A percentile compares a stretch with the other conserved stretches of the same genome.
These are phyloP conservation scores for Phytophthora litchii DNA, from an alignment of 352 stramenopile species.

Conservation along the genomic window DNA sequence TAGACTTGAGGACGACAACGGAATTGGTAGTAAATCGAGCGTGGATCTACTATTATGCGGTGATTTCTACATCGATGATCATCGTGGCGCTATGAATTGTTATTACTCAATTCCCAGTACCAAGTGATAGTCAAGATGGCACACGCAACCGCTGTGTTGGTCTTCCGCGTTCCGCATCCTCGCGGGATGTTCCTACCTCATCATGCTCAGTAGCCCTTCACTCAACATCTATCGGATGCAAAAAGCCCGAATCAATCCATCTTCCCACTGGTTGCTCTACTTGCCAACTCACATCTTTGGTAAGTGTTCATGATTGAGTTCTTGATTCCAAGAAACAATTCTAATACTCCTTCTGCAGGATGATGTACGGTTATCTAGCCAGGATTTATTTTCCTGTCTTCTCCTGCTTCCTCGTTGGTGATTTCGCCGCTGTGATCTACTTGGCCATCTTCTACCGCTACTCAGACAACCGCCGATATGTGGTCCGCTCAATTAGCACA, in stretches of 20 bases:
- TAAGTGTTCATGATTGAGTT: conserved; percentile 3
- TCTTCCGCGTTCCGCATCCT: conserved; percentile 26
- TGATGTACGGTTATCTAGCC: conserved; percentile 46
- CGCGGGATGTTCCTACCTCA: conserved; percentile 27
- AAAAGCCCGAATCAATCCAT: conserved; percentile 33
- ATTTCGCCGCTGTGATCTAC: conserved; percentile 35
- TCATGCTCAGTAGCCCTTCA: conserved; percentile 38
- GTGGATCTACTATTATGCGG: too few species aligned
- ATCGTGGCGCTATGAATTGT: too few species aligned
- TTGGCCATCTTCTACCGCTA: conserved; percentile 41
- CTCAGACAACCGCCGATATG: conserved; percentile 32
- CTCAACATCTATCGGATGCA: conserved; percentile 39
- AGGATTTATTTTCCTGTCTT: conserved; percentile 48
- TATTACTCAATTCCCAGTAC: too few species aligned
- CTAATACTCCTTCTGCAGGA: conserved; percentile 16
- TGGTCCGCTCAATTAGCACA: conserved; percentile 15
- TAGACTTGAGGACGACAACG: too few species aligned
- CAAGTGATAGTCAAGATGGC: conserved; percentile 18
- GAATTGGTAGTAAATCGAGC: too few species aligned
- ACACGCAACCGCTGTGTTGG: conserved; percentile 24
- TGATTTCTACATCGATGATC: too few species aligned
- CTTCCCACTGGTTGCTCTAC: conserved; percentile 40
- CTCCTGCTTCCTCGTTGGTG: conserved; percentile 38
- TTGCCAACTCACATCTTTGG: conserved; percentile 46
- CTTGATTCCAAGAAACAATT: too few species aligned